A percentile compares a stretch with the other conserved stretches of the same genome.
phyloP scores from a whole-genome alignment of 768 basidiomycete species.

The Naganishia onofrii region DNA sequence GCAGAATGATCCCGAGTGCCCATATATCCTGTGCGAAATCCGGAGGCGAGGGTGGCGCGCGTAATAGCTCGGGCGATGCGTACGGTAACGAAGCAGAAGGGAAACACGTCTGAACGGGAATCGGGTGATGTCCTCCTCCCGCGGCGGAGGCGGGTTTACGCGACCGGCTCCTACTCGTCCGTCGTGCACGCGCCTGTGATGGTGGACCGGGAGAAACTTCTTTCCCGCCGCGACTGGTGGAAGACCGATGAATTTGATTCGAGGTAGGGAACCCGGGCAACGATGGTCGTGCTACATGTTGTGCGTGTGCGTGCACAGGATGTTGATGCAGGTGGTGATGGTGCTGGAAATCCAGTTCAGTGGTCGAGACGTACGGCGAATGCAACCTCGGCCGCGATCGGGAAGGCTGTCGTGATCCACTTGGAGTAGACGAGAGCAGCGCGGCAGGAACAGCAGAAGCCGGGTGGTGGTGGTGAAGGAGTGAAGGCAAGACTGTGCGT shows the following conservation, averaged over 20 bases:
- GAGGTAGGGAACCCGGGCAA: background rate
- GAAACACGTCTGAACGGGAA: conserved; percentile 6
- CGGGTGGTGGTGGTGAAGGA: no score
- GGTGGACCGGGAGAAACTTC: conserved; percentile 6
- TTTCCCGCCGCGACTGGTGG: background rate
- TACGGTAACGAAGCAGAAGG: conserved; percentile 71
- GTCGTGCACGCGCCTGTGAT: background rate
- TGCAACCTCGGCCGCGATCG: background rate
- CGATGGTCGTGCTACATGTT: background rate
- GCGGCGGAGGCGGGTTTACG: background rate
- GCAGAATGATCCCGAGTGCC: conserved; percentile 88
- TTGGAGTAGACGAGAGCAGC: conserved; percentile 10
- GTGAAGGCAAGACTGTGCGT: background rate
- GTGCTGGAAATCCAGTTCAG: conserved; percentile 9
- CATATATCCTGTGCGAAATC: conserved; percentile 85
- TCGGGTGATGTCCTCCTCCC: background rate
- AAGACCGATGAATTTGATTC: conserved; percentile 11
- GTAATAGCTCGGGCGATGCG: conserved; percentile 80
- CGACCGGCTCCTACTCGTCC: conserved; percentile 6
- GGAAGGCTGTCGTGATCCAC: conserved; percentile 19
- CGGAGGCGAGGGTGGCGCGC: conserved; percentile 54
- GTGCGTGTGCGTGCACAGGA: background rate
- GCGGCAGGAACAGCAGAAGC: background rate
- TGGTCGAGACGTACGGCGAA: conserved; percentile 23
- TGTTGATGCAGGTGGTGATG: conserved; percentile 1